Conservation (phyloP, 768 basidiomycete genomes). For the Russula griseocarnosa region DNA sequence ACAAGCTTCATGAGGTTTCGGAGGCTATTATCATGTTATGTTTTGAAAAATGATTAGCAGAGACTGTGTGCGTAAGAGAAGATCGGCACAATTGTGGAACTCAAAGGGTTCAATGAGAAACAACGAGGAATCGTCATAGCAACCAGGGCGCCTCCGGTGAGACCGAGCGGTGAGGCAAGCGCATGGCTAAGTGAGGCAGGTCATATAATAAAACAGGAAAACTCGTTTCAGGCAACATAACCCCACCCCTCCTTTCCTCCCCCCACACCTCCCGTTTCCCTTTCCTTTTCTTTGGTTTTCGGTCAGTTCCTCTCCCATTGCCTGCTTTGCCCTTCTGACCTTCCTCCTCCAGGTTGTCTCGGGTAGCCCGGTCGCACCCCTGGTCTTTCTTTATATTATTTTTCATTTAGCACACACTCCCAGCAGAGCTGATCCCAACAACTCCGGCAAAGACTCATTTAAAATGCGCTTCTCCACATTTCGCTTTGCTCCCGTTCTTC, state of each 20-base stretch:
- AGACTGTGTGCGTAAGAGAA: too few relatives aligned
- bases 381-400: slow-evolving; percentile 40
- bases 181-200: too few relatives aligned
- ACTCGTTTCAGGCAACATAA: not conserved
- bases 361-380: slow-evolving; percentile 74
- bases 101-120: not conserved
- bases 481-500: slow-evolving; percentile 42
- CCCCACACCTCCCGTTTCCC: not conserved
- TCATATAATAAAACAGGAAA: too few relatives aligned
- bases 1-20: too few relatives aligned
- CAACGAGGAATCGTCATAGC: not conserved
- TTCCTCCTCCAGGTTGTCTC: slow-evolving; percentile 28
- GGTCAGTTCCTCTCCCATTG: not conserved
- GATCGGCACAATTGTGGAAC: too few relatives aligned
- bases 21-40: too few relatives aligned
- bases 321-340: not conserved
- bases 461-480: slow-evolving; percentile 47
- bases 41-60: not conserved
- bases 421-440: slow-evolving; percentile 33
- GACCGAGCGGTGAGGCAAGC: not conserved
- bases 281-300: not conserved
- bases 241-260: not conserved
- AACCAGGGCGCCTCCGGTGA: slow-evolving; percentile 6
- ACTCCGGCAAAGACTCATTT: slow-evolving; percentile 1
- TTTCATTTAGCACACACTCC: slow-evolving; percentile 15